Percentiles rank a stretch among this genome's conserved stretches.
phyloP scores from a whole-genome alignment of 352 stramenopile species.

The Phytophthora nicotianae region DNA sequence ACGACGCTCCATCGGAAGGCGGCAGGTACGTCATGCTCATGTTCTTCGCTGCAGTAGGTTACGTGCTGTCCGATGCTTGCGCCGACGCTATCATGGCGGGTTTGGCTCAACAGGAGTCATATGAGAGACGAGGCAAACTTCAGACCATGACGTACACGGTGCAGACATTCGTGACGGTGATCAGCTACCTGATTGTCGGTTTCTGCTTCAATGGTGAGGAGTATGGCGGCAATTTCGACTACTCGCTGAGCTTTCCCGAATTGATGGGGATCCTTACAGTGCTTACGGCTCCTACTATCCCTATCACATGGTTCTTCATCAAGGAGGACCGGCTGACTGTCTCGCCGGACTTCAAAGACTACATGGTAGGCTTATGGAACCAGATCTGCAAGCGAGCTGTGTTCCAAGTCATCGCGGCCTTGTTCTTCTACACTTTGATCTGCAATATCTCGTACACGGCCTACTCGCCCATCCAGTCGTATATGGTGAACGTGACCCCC shows the following conservation, averaged over 20 bases:
- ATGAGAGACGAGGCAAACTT: neutral
- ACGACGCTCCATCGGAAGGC: neutral
- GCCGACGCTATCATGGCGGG: neutral
- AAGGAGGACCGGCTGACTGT: neutral
- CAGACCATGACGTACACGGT: neutral
- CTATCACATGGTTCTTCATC: neutral
- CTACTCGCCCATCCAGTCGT: neutral
- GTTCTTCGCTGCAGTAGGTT: neutral
- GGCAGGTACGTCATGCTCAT: neutral
- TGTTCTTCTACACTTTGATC: neutral
- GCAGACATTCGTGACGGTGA: neutral
- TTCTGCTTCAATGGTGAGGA: constrained; percentile 1
- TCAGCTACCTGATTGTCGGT: neutral
- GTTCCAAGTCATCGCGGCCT: neutral
- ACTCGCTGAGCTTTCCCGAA: neutral
- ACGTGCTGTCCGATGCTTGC: neutral
- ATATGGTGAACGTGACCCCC: neutral
- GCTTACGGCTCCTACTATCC: neutral
- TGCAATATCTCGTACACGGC: neutral
- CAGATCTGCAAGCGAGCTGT: neutral
- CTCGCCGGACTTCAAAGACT: neutral
- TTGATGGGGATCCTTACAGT: neutral
- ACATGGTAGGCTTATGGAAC: neutral
- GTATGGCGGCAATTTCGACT: neutral
- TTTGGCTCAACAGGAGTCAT: neutral